phyloP scores from a whole-genome alignment of 768 basidiomycete species.

The Lactarius akahatsu region DNA sequence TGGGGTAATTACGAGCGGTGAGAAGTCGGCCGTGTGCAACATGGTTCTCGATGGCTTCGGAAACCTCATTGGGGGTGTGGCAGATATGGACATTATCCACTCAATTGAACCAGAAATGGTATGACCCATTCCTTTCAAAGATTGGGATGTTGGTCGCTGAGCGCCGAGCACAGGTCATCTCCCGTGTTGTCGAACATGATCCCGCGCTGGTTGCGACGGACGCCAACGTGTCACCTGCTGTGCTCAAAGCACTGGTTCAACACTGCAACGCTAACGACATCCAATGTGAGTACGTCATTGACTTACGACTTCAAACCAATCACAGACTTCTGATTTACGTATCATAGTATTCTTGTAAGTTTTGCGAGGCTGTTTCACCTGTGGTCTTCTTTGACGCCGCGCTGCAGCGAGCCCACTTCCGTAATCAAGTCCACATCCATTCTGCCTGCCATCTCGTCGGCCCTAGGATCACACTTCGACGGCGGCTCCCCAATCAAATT shows the following conservation, averaged over 20 bases:
- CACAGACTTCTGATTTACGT: conserved; percentile 7
- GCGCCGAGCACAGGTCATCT: conserved; percentile 47
- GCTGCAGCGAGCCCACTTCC: conserved; percentile 87
- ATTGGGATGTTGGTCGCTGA: background rate
- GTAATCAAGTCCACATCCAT: conserved; percentile 74
- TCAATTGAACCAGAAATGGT: conserved; percentile 49
- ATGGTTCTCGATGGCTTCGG: conserved; percentile 75
- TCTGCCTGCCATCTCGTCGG: conserved; percentile 56
- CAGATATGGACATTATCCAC: conserved; percentile 81
- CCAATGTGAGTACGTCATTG: conserved; percentile 46
- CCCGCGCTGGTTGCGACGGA: conserved; percentile 72
- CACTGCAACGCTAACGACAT: conserved; percentile 51
- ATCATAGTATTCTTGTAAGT: conserved; percentile 73
- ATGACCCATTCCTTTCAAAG: conserved; percentile 19
- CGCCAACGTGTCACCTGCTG: conserved; percentile 62
- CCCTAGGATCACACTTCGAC: conserved; percentile 33
- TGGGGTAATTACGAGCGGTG: conserved; percentile 53
- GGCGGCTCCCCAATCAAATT: conserved; percentile 57
- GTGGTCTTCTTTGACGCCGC: conserved; percentile 1
- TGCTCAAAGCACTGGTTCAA: conserved; percentile 51
- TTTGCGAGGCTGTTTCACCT: background rate
- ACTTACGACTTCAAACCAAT: background rate
- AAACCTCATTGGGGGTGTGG: conserved; percentile 77
- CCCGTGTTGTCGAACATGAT: conserved; percentile 45
- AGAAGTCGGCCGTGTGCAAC: conserved; percentile 80